Base-by-base conservation (phyloP, 2,329 filamentous ascomycete genomes). In the Penicillium expansum region DNA sequence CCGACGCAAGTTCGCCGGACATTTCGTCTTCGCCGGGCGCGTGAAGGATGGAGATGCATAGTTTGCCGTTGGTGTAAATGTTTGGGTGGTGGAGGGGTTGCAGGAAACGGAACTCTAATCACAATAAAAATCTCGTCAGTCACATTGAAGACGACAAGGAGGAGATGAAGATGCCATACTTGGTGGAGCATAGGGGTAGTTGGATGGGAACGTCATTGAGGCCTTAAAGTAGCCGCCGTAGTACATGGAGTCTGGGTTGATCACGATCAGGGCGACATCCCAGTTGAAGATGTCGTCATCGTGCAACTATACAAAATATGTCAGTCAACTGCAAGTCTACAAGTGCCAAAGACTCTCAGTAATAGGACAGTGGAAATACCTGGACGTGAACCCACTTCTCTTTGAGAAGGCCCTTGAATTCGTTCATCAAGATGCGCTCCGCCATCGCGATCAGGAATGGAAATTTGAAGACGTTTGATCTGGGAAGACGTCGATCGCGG, bases 1-100 rank as follows among this genome's bases (percentile, higher is more conserved):
- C 94, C 57, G 88, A 89, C 7, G 94, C 93, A 38, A 84, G 77
- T 76, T 97, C 93, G 59, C 94, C 94, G 0, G 92, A 96, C 81
- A 92, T 93, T 65, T 89, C 85, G 71, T 97, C 93, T 59, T 97
- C 91, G 63, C 94, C 94, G 0, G 94, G 92, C 18, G 86, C 84
- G 75, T 99, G 93, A 11, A 99, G 86, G 68, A 99, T 99, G 44
- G 92, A 97, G 72, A 99, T 97, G 80, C 94, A 97, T 43, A 97
- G 83, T 64, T 88, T 88, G 67, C 93, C 93, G 73, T 97, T 90
- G 6, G 86, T 78, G 77, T 97, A 97, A 69, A 99, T 87, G 74
- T 99, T 99, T 3, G 93, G 93, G 74, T 99, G 93, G 77, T 86
- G 91, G 61, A 97, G 87, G 16, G 89, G 86, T 33, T 82, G 83